These are phyloP conservation scores for Cutaneotrichosporon dermatis DNA, from an alignment of 1,284 basidiomycete species.

Conservation along the genomic window DNA sequence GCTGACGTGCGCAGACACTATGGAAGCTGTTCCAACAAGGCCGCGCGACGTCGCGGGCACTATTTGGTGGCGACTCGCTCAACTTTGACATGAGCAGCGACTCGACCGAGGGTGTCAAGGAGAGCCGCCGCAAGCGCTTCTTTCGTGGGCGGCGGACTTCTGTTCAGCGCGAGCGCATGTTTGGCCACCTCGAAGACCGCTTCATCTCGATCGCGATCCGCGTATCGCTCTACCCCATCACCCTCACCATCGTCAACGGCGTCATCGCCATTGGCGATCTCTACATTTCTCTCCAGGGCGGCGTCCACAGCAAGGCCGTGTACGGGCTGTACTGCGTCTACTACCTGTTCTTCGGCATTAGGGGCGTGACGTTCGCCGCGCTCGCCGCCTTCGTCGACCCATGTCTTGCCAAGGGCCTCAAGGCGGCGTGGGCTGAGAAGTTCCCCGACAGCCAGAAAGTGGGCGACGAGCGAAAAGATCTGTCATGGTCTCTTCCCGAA, in stretches of 20 bases:
- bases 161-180: conserved; percentile 4
- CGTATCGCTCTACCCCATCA: conserved; percentile 27
- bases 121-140: not conserved
- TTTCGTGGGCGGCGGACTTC: conserved; percentile 6
- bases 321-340: conserved; percentile 22
- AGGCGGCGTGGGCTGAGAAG: conserved; percentile 5
- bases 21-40: conserved; percentile 30
- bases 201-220: conserved; percentile 24
- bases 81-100: conserved; percentile 17
- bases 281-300: conserved; percentile 14
- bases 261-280: conserved; percentile 24
- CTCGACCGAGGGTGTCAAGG: conserved; percentile 22
- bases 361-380: conserved; percentile 15
- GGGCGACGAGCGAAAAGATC: not conserved
- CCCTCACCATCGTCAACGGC: conserved; percentile 25
- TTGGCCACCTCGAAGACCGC: conserved; percentile 18
- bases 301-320: conserved; percentile 5
- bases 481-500: not conserved
- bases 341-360: conserved; percentile 20
- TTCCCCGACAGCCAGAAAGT: not conserved
- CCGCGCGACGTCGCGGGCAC: conserved; percentile 25
- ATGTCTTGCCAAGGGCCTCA: conserved; percentile 11
- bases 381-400: conserved; percentile 19
- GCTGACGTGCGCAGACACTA: conserved; percentile 21
- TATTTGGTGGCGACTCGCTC: conserved; percentile 23